Evolutionary conservation across 2,329 filamentous ascomycete genomes (phyloP), one percentile per base, ranked within the genome.

Genomic region (Trichoderma atroviride): DNA sequence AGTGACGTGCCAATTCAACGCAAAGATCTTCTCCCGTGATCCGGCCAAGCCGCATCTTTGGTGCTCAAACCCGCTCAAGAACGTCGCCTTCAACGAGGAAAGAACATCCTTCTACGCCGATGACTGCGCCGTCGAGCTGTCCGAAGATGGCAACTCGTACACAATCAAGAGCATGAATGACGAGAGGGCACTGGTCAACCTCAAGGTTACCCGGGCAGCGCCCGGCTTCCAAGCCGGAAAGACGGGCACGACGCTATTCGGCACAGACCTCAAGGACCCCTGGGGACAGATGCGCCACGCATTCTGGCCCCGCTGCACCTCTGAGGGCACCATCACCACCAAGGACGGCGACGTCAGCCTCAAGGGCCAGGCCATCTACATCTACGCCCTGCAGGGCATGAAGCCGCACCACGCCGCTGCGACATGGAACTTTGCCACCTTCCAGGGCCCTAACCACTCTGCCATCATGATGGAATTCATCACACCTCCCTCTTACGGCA

Each of bases 331-430:
- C 74, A 93, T 98, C 79, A 89, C 92, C 72, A 97, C 94, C 70
- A 87, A 92, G 75, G 89, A 93, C 40, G 93, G 93, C 59, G 88
- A 91, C 47, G 85, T 97, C 71, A 91, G 97, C 79, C 89, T 97
- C 79, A 91, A 88, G 76, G 95, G 95, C 69, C 88, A 85, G 72
- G 94, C 90, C 37, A 84, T 96, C 76, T 95, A 94, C 81, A 86
- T 91, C 73, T 91, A 96, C 79, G 94, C 93, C 52, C 83, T 98
- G 62, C 96, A 98, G 83, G 96, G 94, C 79, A 98, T 98, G 95
- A 99, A 99, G 87, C 96, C 96, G 52, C 96, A 99, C 80, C 96
- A 99, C 79, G 92, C 94, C 70, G 94, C 95, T 71, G 89, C 92
- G 35, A 89, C 88, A 72, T 99, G 96, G 96, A 97, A 96, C 82